phyloP scores from a whole-genome alignment of 768 basidiomycete species.

The Termitomyces sp. region DNA sequence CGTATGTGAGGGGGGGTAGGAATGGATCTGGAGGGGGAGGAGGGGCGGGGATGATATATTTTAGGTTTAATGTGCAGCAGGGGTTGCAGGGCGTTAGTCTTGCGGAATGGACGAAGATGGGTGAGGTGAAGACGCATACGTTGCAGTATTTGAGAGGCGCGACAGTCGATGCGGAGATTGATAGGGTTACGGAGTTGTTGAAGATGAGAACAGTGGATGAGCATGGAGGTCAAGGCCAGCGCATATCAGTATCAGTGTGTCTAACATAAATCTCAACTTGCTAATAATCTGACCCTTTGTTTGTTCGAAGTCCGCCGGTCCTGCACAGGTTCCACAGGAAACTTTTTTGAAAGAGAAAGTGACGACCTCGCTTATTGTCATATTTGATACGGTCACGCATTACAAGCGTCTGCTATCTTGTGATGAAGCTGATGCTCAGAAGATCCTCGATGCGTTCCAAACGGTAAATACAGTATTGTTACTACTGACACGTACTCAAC shows the following conservation, averaged over 20 bases:
- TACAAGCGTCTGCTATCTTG: background rate
- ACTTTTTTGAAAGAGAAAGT: background rate
- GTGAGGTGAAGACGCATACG: conserved; percentile 9
- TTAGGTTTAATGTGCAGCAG: conserved; percentile 12
- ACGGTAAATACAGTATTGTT: background rate
- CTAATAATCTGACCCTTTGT: background rate
- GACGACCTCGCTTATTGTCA: background rate
- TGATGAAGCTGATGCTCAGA: background rate
- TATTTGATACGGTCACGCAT: background rate
- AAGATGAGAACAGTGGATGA: background rate
- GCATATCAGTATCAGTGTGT: background rate
- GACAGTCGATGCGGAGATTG: background rate
- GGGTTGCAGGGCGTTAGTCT: conserved; percentile 7
- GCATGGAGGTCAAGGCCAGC: background rate
- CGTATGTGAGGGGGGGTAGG: background rate
- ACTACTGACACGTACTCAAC: background rate
- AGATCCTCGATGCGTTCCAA: conserved; percentile 3
- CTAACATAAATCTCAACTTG: background rate
- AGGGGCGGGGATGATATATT: conserved; percentile 1
- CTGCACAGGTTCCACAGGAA: background rate
- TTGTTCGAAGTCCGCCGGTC: background rate
- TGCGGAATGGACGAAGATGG: conserved; percentile 6
- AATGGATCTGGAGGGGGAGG: background rate
- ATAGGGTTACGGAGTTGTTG: background rate
- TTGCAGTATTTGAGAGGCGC: background rate